Conservation (phyloP, 2,329 filamentous ascomycete genomes). For the Trichophyton verrucosum region DNA sequence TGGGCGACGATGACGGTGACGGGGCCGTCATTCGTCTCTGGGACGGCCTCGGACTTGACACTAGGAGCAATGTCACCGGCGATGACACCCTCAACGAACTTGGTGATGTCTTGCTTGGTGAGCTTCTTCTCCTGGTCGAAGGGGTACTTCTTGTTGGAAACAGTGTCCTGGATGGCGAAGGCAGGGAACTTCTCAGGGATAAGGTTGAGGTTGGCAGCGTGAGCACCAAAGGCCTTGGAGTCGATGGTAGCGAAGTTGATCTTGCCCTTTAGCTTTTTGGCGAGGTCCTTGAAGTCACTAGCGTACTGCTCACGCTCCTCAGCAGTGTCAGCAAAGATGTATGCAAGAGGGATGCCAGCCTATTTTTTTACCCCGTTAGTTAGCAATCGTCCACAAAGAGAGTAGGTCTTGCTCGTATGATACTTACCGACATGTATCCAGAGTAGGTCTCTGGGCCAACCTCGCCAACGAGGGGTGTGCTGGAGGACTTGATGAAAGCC, state of each 20-base stretch:
- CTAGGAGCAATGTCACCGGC: constrained; percentile 84
- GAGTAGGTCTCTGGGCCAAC: constrained; percentile 95
- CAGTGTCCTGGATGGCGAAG: constrained; percentile 91
- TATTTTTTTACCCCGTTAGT: constrained; percentile 16
- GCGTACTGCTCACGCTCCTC: constrained; percentile 78
- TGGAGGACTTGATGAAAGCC: constrained; percentile 69
- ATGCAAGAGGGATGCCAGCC: constrained; percentile 82
- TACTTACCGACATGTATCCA: constrained; percentile 69
- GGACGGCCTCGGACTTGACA: constrained; percentile 96
- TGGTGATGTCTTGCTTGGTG: constrained; percentile 56
- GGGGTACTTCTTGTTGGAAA: constrained; percentile 95
- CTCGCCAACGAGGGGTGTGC: constrained; percentile 86
- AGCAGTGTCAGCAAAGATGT: constrained; percentile 87
- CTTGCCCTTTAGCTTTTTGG: constrained; percentile 81
- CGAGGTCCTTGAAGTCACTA: constrained; percentile 68
- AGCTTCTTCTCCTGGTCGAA: constrained; percentile 76
- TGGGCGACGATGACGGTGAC: constrained; percentile 85
- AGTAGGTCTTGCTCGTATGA: not conserved
- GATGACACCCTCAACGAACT: constrained; percentile 76
- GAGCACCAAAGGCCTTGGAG: constrained; percentile 82
- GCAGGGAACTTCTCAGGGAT: constrained; percentile 90
- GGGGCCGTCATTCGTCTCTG: constrained; percentile 80
- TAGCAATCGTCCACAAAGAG: not conserved
- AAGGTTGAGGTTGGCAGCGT: constrained; percentile 94
- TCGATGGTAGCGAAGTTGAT: constrained; percentile 99